Evolutionary conservation across 345 rosid species (phyloP).

Genomic region (Cardamine chenopodiifolia): DNA sequence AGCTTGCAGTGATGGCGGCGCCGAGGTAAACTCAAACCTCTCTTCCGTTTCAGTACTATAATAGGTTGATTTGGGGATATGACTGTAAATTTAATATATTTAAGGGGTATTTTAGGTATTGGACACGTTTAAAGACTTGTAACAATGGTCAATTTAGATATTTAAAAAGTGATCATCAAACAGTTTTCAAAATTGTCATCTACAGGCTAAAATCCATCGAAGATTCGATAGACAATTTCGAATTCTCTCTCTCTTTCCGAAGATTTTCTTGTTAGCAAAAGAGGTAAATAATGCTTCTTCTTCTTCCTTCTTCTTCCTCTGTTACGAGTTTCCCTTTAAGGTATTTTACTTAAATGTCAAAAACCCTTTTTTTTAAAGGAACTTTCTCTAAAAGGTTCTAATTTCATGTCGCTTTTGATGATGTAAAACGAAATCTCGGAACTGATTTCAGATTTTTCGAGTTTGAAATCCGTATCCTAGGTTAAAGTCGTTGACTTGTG

Average conservation of each 20-base stretch:
- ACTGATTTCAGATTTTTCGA: background rate
- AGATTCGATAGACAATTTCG: constrained; percentile 10
- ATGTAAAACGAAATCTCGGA: background rate
- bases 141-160: background rate
- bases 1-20: constrained; percentile 4
- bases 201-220: background rate
- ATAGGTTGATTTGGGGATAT: background rate
- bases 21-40: background rate
- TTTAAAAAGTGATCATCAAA: constrained; percentile 11
- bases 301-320: constrained; percentile 24
- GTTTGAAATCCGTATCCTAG: background rate
- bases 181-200: background rate
- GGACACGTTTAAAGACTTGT: background rate
- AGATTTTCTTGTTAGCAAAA: background rate
- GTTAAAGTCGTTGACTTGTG: constrained; percentile 33
- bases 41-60: background rate
- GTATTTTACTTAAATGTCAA: constrained; percentile 1
- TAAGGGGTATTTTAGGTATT: constrained; percentile 15
- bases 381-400: background rate
- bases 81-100: background rate
- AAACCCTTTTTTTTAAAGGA: background rate
- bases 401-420: constrained; percentile 14
- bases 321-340: constrained; percentile 9
- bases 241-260: background rate
- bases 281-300: constrained; percentile 5